Evolutionary conservation across 306 rosid species (phyloP).

Genomic region (Lathyrus tuberosus): DNA sequence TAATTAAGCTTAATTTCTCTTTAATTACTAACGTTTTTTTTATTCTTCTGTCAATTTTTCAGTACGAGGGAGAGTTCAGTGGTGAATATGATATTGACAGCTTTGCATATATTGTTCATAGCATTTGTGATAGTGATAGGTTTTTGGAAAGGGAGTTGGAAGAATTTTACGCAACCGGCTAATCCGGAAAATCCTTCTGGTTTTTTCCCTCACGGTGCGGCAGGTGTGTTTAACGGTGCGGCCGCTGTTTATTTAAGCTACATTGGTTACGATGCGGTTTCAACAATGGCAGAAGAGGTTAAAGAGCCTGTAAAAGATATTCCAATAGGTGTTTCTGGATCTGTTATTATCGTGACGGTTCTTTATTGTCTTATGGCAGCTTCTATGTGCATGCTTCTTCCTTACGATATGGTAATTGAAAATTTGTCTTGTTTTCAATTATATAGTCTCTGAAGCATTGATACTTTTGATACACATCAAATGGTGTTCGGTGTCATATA

Average conservation of each 20-base stretch:
- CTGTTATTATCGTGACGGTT: conserved; percentile 72
- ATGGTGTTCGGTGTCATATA: too few species aligned
- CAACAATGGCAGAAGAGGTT: conserved; percentile 95
- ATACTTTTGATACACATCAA: too few species aligned
- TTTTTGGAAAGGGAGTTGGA: conserved; percentile 76
- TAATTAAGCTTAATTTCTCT: background rate
- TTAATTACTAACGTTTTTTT: background rate
- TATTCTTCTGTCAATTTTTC: background rate
- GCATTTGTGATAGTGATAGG: conserved; percentile 69
- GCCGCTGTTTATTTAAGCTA: conserved; percentile 80
- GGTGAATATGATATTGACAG: conserved; percentile 80
- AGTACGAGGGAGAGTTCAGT: conserved; percentile 86
- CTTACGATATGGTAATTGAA: conserved; percentile 72
- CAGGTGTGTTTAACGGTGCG: conserved; percentile 81
- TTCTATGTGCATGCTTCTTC: conserved; percentile 86
- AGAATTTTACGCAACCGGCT: conserved; percentile 63
- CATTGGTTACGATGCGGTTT: conserved; percentile 95
- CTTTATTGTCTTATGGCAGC: conserved; percentile 90
- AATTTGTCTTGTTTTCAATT: background rate
- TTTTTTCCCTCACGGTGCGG: conserved; percentile 66
- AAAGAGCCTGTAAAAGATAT: conserved; percentile 77
- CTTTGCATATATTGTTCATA: conserved; percentile 71
- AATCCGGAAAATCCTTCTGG: conserved; percentile 63
- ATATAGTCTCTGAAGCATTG: too few species aligned
- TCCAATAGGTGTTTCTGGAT: conserved; percentile 85